Evolutionary conservation across 495 filamentous ascomycete genomes (phyloP), one percentile per base, ranked within the genome.

Genomic region (Trichoderma reesei): DNA sequence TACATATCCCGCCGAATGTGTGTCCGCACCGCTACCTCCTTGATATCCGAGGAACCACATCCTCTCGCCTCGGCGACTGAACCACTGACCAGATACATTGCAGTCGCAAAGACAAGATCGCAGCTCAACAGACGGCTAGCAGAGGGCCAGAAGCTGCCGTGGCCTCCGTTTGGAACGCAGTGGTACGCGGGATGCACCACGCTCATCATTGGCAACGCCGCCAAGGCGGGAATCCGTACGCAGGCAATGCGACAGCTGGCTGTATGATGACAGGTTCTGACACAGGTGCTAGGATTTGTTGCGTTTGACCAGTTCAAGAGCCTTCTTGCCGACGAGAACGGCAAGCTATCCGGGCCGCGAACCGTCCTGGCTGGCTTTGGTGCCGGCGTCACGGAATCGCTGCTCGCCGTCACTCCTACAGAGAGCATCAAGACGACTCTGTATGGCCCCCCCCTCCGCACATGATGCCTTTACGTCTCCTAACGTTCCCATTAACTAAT

Each of bases 121-220:
- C 94, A 98, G 74, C 88, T 98, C 69, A 98, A 98, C 69, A 88
- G 89, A 68, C 85, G 86, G 73, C 78, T 98, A 69, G 78, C 88
- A 34, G 85, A 88, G 64, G 86, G 86, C 51, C 78, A 92, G 77
- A 96, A 94, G 78, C 82, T 96, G n/a, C 91, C 92, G 56, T 97
- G 90, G 89, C 94, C 94, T 39, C 90, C 90, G 34, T 98, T 98
- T 68, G 95, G 95, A 38, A 78, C 73, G 64, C 92, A 96, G 70
- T 98, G 94, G 94, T 98, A 98, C 72, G 94, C 94, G 41, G 94
- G 94, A 41, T 98, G 94, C 78, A 98, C 94, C 26, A 97, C 94
- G 33, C 78, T 98, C 73, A 94, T 98, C 60, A 91, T 98, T 67
- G 94, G 94, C 62, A 98, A 98, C 78, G 93, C 92, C 36, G 76